Base-by-base conservation (phyloP, 78 protist genomes). In the Chrysochromulina parva region DNA sequence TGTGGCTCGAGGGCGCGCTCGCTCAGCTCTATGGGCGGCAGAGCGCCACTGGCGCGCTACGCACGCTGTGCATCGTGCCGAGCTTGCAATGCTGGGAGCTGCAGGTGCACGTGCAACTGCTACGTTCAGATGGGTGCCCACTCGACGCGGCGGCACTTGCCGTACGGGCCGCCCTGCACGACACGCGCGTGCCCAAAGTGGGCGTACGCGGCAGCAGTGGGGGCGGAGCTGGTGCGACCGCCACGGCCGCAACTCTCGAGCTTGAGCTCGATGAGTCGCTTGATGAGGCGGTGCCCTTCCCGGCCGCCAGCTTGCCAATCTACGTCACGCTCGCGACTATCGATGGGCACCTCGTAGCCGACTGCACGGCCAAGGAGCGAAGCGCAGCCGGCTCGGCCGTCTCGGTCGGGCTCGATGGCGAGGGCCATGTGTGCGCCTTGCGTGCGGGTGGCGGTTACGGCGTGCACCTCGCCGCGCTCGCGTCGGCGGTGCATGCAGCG, bases 231-330 rank as follows among this genome's bases (percentile, higher is more conserved):
- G 14, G 48, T 3, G 3, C 38, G 48, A 14, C 74, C 28, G 74
- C 74, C 28, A 22, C 38, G 74, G 74, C 38, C 48, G 50, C 52
- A 50, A 5, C 5, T 3, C 78, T 13, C 52, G 78, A 69, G 50
- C 78, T 69, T 50, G 78, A 69, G 16, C 78, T 69, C 48, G 78
- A 69, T 13, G 78, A 69, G 50, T 69, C 78, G 78, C 78, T 69
- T 50, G 78, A 69, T n/a, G 78, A 69, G 78, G 22, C 78, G n/a
- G 48, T 69, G 50, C 78, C 78, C 78, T 69, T 69, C 50, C 62
- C 62, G 62, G 24, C 62, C 62, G 62, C 62, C 20, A 7, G 26
- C 52, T 2, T 69, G 26, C 78, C 78, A 11, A 2, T 69, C 19
- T 69, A 14, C 78, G 48, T 69, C 52, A 69, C 78, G 16, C n/a